These are phyloP conservation scores for Colletotrichum gloeosporioides DNA, from an alignment of 2,329 filamentous ascomycete species.

Conservation along the genomic window DNA sequence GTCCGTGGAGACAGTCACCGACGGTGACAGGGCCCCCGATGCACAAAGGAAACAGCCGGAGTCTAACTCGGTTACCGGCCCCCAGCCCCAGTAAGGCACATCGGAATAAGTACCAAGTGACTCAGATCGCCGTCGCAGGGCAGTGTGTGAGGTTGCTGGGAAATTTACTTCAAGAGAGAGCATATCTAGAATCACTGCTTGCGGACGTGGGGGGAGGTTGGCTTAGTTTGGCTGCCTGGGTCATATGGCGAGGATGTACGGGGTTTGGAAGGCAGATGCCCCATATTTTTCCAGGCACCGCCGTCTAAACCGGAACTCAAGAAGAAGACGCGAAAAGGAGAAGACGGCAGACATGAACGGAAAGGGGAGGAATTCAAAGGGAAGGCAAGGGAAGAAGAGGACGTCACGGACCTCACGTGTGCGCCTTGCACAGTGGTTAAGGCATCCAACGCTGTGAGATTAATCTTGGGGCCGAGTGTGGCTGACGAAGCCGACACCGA, in stretches of 20 bases:
- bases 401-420: neutral
- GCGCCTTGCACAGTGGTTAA: neutral
- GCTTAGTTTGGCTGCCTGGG: neutral
- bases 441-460: neutral
- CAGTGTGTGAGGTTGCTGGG: neutral
- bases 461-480: neutral
- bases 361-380: neutral
- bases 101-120: neutral
- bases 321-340: neutral
- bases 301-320: neutral
- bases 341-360: neutral
- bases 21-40: neutral
- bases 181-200: neutral
- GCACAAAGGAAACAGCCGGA: neutral
- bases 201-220: neutral
- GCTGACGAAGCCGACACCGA: neutral
- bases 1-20: neutral
- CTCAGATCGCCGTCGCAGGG: neutral
- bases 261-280: neutral
- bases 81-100: neutral
- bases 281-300: neutral
- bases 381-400: neutral
- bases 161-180: neutral
- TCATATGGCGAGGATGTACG: neutral
- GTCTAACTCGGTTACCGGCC: neutral